Percentiles rank a stretch among this genome's conserved stretches.
Conservation (phyloP, 306 rosid genomes). For the Sicyos edulis region DNA sequence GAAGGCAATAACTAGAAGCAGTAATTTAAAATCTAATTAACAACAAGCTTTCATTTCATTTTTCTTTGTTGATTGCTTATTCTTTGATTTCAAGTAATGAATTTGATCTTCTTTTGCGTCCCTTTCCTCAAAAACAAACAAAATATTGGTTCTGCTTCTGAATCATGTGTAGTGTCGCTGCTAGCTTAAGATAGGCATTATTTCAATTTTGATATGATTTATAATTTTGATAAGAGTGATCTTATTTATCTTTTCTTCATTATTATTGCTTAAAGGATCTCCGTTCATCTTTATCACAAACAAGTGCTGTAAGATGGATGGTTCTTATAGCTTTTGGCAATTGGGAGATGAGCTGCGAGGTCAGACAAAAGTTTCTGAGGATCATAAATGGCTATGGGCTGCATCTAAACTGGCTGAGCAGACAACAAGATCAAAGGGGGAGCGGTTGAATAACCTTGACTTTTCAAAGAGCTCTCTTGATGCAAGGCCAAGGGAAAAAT, state of each 20-base stretch:
- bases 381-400: conserved; percentile 84
- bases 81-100: not conserved
- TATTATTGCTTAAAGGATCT: not conserved
- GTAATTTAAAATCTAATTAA: not conserved
- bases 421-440: conserved; percentile 77
- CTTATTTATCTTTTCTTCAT: not conserved
- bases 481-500: conserved; percentile 65
- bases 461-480: conserved; percentile 68
- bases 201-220: not conserved
- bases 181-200: not conserved
- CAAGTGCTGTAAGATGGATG: conserved; percentile 60
- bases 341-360: conserved; percentile 97
- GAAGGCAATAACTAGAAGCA: not conserved
- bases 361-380: conserved; percentile 83
- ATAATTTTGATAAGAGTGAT: not conserved
- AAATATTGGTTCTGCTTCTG: not conserved
- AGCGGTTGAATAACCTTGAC: conserved; percentile 87
- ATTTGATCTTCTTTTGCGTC: not conserved
- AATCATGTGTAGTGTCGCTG: not conserved
- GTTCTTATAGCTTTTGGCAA: conserved; percentile 84
- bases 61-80: not conserved
- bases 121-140: not conserved
- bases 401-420: conserved; percentile 97
- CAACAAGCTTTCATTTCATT: not conserved
- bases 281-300: conserved; percentile 17